Evolutionary conservation across 2,329 filamentous ascomycete species (phyloP), one percentile per base, ranked within the genome.

Genomic region (Cladophialophora psammophila): DNA sequence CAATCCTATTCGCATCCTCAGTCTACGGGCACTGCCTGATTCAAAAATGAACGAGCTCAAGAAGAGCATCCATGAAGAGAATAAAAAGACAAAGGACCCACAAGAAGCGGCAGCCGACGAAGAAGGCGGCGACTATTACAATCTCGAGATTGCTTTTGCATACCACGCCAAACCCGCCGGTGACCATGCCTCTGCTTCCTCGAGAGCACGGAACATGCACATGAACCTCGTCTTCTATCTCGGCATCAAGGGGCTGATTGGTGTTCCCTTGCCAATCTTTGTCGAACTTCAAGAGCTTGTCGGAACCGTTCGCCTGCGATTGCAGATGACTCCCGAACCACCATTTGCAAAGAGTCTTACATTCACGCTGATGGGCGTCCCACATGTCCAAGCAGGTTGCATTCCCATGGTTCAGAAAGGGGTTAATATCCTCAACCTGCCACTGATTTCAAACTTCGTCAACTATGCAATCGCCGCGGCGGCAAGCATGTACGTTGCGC

Each of bases 141-240:
- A 97, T 74, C 84, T 97, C 57, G 94, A 97, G 77, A 90, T 92
- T 32, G 92, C 93, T 0, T 90, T 97, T 74, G 94, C 94, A 1
- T 97, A 97, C 77, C 93, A 97, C 75, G 92, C 94, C 9, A 88
- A 90, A 76, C 93, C 93, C 12, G 90, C 87, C 2, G 85, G 87
- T 5, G 83, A 84, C 65, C 87, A 89, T 55, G 85, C 93, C 13
- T 91, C 91, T 56, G 85, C 93, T 13, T 90, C 91, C 2, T 90
- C 91, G 54, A 95, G 94, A 78, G 93, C 93, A 5, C 88, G 91
- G 72, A 98, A 97, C 77, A 97, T 97, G 92, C 94, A 96, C 75
- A 97, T 97, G 93, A 91, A 96, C 74, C 80, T 98, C 13, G 88
- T 97, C 8, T 98, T 99, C 78, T 98, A 97, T 71, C 86, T 98